These are phyloP conservation scores for Aspergillus calidoustus DNA, from an alignment of 2,329 filamentous ascomycete genomes.

Conservation along the genomic window DNA sequence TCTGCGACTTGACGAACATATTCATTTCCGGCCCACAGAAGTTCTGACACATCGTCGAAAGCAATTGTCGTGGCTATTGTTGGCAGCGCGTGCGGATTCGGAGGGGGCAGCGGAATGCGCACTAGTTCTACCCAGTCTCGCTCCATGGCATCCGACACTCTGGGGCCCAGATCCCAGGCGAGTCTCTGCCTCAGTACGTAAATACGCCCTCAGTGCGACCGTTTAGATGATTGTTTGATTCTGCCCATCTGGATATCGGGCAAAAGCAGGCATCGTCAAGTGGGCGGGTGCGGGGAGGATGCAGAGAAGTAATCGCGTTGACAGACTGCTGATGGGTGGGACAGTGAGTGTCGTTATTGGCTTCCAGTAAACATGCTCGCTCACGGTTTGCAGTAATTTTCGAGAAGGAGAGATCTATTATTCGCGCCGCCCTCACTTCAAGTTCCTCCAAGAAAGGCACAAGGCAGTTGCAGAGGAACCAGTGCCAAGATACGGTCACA, in stretches of 20 bases:
- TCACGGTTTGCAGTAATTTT: not conserved
- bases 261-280: constrained; percentile 41
- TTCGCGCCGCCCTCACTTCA: not conserved
- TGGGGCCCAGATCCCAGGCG: constrained; percentile 19
- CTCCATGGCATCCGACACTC: constrained; percentile 45
- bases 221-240: constrained; percentile 23
- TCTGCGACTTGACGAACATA: constrained; percentile 62
- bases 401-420: not conserved
- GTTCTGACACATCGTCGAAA: constrained; percentile 87
- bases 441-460: not conserved
- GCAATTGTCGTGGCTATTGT: constrained; percentile 78
- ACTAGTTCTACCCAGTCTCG: constrained; percentile 68
- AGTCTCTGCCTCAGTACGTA: not conserved
- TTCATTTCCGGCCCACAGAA: constrained; percentile 92
- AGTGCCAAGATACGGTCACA: constrained; percentile 1
- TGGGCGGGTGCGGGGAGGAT: constrained; percentile 42
- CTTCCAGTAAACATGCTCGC: not conserved
- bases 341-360: not conserved
- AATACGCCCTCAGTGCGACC: not conserved
- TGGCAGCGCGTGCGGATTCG: constrained; percentile 70
- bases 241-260: constrained; percentile 38
- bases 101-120: constrained; percentile 79
- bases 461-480: constrained; percentile 4
- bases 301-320: constrained; percentile 15
- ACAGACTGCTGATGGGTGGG: not conserved